Evolutionary conservation across 129 eudicot genomes (phyloP).

Genomic region (Erigeron canadensis): DNA sequence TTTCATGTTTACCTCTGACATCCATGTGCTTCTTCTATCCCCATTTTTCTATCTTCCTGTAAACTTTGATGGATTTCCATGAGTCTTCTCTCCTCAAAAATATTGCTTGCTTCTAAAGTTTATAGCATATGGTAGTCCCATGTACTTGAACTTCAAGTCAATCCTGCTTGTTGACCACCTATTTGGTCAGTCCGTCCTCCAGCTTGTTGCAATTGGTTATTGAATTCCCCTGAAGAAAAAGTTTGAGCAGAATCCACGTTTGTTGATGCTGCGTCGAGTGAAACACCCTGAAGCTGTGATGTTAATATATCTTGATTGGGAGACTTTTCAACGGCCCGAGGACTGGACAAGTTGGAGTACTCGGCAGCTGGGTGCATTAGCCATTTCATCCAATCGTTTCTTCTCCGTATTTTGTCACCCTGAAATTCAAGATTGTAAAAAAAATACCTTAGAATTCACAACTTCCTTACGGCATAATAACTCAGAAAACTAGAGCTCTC

Average conservation of each 20-base stretch:
- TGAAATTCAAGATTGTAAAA: background rate
- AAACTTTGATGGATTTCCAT: constrained; percentile 18
- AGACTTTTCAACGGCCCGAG: constrained; percentile 22
- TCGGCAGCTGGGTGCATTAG: constrained; percentile 43
- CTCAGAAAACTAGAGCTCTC: background rate
- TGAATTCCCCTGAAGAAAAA: constrained; percentile 34
- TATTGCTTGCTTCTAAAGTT: background rate
- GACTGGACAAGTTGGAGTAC: constrained; percentile 38
- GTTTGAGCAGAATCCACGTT: constrained; percentile 29
- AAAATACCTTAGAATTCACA: no score
- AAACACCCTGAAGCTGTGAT: constrained; percentile 36
- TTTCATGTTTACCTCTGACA: constrained; percentile 28
- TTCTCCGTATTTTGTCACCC: constrained; percentile 56
- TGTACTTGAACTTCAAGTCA: constrained; percentile 22
- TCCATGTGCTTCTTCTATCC: constrained; percentile 23
- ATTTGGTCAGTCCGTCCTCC: constrained; percentile 16
- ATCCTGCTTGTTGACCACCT: constrained; percentile 24
- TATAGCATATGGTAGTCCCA: no score
- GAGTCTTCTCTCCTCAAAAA: constrained; percentile 24
- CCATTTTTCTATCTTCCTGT: constrained; percentile 26
- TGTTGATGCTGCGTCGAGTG: constrained; percentile 29
- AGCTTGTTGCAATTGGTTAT: background rate
- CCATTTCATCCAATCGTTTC: constrained; percentile 62
- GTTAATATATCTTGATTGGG: constrained; percentile 30
- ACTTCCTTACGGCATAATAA: no score